Conservation (phyloP, 139 green algal genomes). For the Chlorella ohadii region DNA sequence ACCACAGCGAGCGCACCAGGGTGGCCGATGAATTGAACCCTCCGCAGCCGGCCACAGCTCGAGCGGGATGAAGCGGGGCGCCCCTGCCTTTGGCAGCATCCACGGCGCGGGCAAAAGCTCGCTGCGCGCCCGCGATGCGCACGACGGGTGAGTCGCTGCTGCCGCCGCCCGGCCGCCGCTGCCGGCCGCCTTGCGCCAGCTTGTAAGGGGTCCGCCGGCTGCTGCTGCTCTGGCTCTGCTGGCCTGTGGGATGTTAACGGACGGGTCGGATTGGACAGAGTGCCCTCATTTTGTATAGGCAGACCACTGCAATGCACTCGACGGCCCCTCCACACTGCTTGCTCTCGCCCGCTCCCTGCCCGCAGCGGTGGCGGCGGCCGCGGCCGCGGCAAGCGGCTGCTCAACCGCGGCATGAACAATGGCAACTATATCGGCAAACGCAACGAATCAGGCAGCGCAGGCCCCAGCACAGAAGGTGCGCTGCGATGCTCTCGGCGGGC, state of each 20-base stretch:
- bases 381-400: constrained; percentile 22
- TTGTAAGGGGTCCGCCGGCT: neutral
- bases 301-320: no score
- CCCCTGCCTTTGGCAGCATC: constrained; percentile 22
- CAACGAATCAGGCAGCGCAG: neutral
- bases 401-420: constrained; percentile 51
- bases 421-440: constrained; percentile 40
- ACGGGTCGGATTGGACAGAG: no score
- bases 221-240: no score
- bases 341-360: neutral
- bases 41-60: no score
- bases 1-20: no score
- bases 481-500: neutral
- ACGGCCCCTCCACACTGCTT: no score
- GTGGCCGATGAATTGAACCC: no score
- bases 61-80: neutral
- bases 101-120: constrained; percentile 30
- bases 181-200: neutral
- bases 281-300: no score
- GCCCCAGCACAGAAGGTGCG: neutral
- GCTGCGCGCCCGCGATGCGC: constrained; percentile 39
- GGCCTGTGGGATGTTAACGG: no score
- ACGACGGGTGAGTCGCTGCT: constrained; percentile 20
- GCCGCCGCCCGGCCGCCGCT: neutral
- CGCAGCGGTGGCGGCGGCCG: constrained; percentile 16